Conservation (phyloP, 2,329 filamentous ascomycete genomes). For the Ceratocystis huliohia region DNA sequence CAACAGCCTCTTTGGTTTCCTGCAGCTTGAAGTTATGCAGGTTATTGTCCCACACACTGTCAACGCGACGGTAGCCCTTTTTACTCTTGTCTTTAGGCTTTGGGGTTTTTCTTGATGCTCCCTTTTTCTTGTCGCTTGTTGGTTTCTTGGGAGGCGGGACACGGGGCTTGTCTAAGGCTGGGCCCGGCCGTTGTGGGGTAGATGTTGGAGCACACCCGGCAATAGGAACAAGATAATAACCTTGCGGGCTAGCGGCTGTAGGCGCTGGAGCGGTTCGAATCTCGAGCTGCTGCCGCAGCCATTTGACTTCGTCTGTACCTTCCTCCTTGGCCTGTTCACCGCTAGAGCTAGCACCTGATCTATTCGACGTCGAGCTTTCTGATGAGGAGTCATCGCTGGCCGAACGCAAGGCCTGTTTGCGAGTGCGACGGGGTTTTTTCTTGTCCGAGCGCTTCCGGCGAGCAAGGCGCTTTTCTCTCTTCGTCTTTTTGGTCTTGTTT, state of each 20-base stretch:
- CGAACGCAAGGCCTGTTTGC: not conserved
- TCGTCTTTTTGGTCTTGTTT: not conserved
- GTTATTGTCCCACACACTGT: conserved; percentile 41
- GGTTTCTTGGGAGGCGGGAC: too few relatives aligned
- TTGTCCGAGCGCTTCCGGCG: not conserved
- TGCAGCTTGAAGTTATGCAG: conserved; percentile 43
- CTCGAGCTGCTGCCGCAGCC: not conserved
- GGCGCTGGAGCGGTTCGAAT: not conserved
- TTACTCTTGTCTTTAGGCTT: conserved; percentile 25
- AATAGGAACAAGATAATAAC: too few relatives aligned
- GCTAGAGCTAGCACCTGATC: not conserved
- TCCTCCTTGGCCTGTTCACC: not conserved
- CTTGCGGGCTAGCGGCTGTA: too few relatives aligned
- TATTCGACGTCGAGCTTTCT: not conserved
- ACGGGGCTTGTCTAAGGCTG: too few relatives aligned
- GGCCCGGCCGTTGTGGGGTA: too few relatives aligned
- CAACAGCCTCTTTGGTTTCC: conserved; percentile 36
- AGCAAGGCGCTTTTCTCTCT: not conserved
- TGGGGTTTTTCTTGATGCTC: not conserved
- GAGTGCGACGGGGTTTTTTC: not conserved
- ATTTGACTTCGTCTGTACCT: not conserved
- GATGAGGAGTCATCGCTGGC: not conserved
- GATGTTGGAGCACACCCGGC: too few relatives aligned
- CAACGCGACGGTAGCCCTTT: conserved; percentile 30
- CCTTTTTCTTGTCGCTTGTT: not conserved